Percentiles rank a stretch among this genome's conserved stretches.
Conservation (phyloP, 768 basidiomycete genomes). For the Strobilomyces confusus region DNA sequence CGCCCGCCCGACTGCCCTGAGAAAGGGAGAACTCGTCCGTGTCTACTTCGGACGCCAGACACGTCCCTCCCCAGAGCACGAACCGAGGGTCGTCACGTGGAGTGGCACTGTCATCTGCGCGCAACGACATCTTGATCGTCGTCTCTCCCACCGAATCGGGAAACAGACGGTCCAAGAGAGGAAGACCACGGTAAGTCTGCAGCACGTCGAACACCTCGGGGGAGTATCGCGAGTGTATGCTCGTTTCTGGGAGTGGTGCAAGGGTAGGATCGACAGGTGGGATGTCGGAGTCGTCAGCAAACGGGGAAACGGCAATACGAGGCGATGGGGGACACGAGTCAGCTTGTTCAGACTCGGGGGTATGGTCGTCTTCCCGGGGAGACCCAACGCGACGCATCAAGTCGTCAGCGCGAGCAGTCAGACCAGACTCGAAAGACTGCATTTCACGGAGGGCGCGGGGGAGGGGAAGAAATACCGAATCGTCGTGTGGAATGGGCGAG, state of each 20-base stretch:
- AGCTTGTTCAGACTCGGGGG: background rate
- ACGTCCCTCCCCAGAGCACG: constrained; percentile 80
- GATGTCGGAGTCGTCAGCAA: constrained; percentile 29
- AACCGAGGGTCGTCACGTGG: constrained; percentile 88
- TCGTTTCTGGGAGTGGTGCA: constrained; percentile 43
- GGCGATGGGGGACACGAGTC: constrained; percentile 18
- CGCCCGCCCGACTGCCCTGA: constrained; percentile 35
- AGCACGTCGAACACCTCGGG: constrained; percentile 77
- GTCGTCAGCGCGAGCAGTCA: constrained; percentile 63
- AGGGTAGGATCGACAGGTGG: constrained; percentile 25
- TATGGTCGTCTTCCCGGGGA: background rate
- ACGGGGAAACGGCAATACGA: constrained; percentile 24
- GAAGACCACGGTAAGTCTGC: constrained; percentile 75
- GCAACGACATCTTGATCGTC: constrained; percentile 69
- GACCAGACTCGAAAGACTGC: constrained; percentile 82
- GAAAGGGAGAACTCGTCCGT: constrained; percentile 39
- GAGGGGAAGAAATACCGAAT: constrained; percentile 39
- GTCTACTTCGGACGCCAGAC: constrained; percentile 27
- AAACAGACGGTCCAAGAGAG: constrained; percentile 63
- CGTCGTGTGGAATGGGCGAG: constrained; percentile 46
- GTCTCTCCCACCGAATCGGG: constrained; percentile 54
- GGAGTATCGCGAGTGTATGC: constrained; percentile 60
- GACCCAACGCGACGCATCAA: constrained; percentile 21
- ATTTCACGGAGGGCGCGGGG: constrained; percentile 70
- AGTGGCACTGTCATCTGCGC: constrained; percentile 60